Base-by-base conservation (phyloP, 1,139 yeast genomes). In the Candida glucosophila region DNA sequence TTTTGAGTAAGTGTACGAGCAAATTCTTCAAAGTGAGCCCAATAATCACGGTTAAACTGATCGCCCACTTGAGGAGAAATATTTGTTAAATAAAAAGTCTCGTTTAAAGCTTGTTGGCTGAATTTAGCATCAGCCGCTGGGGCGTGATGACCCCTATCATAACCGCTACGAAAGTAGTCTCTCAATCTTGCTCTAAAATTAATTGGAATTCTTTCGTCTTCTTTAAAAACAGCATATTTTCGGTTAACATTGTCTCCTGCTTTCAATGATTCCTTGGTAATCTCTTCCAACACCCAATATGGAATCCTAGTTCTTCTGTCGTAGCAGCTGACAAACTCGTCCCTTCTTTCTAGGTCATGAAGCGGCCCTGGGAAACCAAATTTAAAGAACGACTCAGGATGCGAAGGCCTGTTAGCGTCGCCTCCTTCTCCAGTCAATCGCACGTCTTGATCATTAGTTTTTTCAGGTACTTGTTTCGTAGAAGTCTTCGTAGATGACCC, bases 21-120 rank as follows among this genome's bases (percentile, higher is more conserved):
- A 48, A 90, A 90, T 43, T 82, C 82, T 52, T 90, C 99, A 34
- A 92, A 73, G 52, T 86, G 95, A 1, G 96, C 94, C 99, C 99
- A 90, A 43, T 64, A 86, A 50, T 90, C 97, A 38, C 98, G 67
- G 55, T 90, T 90, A 60, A 90, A 90, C 0, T 98, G 98, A 4
- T 81, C 95, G 5, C 98, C 98, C 2, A 90, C 95, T 52, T 90
- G 99, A 1, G 99, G 99, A 7, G 94, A 73, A 67, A 90, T 90
- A 50, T 90, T 90, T 12, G 95, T 76, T 41, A 92, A 60, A 38
- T 64, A 73, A 43, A 90, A 90, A 0, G 98, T 92, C 51, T 88
- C 95, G 49, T 90, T 79, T 96, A 92, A 88, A 8, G 97, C 97
- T 13, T 53, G 44, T 51, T 90, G 98, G 18, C 75, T 73, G 54